Evolutionary conservation across 441 rosid genomes (phyloP), one percentile per base, ranked within the genome.

Genomic region (Populus hybrid): DNA sequence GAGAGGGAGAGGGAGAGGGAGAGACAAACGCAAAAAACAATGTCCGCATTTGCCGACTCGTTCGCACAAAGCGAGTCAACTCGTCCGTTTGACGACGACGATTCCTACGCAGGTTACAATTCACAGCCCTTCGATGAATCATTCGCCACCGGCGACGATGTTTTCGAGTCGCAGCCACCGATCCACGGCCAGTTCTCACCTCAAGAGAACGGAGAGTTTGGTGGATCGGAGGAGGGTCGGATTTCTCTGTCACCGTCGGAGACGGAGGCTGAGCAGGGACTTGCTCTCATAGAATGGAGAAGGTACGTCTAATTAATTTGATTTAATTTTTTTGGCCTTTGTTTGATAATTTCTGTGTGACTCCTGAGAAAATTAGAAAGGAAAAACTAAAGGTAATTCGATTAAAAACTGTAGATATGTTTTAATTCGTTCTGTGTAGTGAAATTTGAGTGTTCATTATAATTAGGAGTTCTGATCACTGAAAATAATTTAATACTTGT

Each of bases 231-330:
- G 28, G 89, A 88, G 72, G 95, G 90, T 50, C 89, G 94, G 63
- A 81, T 88, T 76, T 80, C 87, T 71, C 94, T 90, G 34, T 87
- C 90, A 10, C 90, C 90, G 10, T 54, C 81, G 21, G 91, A 91
- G 46, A 89, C 91, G 91, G 86, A 32, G 72, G 81, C 86, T 3
- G 95, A 89, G 80, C 93, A 90, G 73, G 92, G 94, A 18, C 65
- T 82, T 46, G 89, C 92, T 74, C 88, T 92, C 64, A 83, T 88
- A 71, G 94, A 93, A 74, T 93, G 94, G 97, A 85, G 97, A 89
- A 89, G 95, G 98, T 90, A 38, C 23, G 36, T 79, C 6, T 34
- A 21, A 12, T 12, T 46, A 11, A 46, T 12, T 1, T 46, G 18
- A 46, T 46, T 46, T 46, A 12, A 3, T 46, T 12, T 46, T 46